A percentile compares a stretch with the other conserved stretches of the same genome.
phyloP scores from a whole-genome alignment of 1,284 basidiomycete species.

The Caloboletus inedulis region DNA sequence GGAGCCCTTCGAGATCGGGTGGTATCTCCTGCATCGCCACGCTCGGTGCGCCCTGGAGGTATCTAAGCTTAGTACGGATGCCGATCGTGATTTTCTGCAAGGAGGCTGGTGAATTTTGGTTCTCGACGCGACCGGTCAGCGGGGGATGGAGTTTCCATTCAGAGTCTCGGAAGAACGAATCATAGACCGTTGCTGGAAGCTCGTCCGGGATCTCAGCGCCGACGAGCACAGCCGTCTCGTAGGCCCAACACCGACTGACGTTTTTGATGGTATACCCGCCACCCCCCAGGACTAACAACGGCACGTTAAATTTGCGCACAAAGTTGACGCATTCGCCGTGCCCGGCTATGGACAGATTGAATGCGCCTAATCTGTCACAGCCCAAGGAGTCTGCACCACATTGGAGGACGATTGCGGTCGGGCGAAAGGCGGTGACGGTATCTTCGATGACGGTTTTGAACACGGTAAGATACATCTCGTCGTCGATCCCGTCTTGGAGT shows the following conservation, averaged over 20 bases:
- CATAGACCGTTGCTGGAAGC: constrained; percentile 87
- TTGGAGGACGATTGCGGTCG: constrained; percentile 91
- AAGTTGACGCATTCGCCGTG: constrained; percentile 98
- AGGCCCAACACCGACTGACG: constrained; percentile 98
- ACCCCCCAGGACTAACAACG: constrained; percentile 88
- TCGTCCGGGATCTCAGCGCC: constrained; percentile 82
- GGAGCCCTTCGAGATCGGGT: constrained; percentile 80
- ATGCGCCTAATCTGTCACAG: constrained; percentile 91
- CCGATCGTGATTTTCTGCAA: constrained; percentile 84
- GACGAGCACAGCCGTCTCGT: constrained; percentile 94
- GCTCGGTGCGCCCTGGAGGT: constrained; percentile 92
- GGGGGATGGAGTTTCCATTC: constrained; percentile 93
- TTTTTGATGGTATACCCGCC: constrained; percentile 97
- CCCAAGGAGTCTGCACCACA: constrained; percentile 97
- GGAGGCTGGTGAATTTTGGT: constrained; percentile 81
- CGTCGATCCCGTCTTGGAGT: constrained; percentile 94
- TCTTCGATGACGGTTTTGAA: constrained; percentile 98
- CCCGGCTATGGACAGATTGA: constrained; percentile 98
- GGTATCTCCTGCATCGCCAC: constrained; percentile 97
- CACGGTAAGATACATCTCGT: constrained; percentile 91
- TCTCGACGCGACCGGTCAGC: constrained; percentile 87
- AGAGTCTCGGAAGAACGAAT: constrained; percentile 89
- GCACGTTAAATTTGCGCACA: constrained; percentile 88
- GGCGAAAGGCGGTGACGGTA: constrained; percentile 86
- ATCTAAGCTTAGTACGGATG: constrained; percentile 89